phyloP scores from a whole-genome alignment of 2,329 filamentous ascomycete species.

The Trichoderma sp. region DNA sequence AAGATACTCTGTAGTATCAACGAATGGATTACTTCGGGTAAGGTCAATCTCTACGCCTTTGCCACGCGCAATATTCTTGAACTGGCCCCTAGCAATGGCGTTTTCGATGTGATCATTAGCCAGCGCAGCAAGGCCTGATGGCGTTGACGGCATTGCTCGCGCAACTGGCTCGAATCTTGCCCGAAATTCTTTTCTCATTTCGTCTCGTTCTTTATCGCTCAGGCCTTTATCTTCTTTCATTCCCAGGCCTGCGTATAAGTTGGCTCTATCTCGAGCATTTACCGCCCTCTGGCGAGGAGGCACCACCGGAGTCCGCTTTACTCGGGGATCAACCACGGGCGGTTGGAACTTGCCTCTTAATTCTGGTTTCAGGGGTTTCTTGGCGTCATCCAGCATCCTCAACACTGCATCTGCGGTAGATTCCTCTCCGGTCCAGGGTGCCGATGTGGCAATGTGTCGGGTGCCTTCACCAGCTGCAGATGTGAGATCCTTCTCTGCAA shows the following conservation, averaged over 20 bases:
- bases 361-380: constrained; percentile 60
- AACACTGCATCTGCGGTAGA: constrained; percentile 69
- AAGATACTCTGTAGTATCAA: constrained; percentile 95
- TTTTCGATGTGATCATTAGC: constrained; percentile 93
- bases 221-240: constrained; percentile 50
- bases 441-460: constrained; percentile 62
- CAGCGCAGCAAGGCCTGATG: constrained; percentile 75
- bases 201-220: constrained; percentile 68
- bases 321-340: constrained; percentile 51
- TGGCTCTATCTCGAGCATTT: constrained; percentile 55
- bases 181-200: constrained; percentile 67
- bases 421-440: constrained; percentile 78
- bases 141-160: constrained; percentile 68
- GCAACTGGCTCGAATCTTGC: constrained; percentile 75
- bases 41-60: constrained; percentile 77
- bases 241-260: constrained; percentile 49
- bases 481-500: constrained; percentile 48
- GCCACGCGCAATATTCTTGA: constrained; percentile 77
- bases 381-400: constrained; percentile 79
- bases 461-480: constrained; percentile 65
- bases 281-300: constrained; percentile 48
- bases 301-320: constrained; percentile 39
- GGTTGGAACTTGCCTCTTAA: constrained; percentile 47
- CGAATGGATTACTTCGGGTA: constrained; percentile 79
- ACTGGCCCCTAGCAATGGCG: constrained; percentile 87